phyloP scores from a whole-genome alignment of 2,329 filamentous ascomycete genomes.

The Pseudogymnoascus sp. region DNA sequence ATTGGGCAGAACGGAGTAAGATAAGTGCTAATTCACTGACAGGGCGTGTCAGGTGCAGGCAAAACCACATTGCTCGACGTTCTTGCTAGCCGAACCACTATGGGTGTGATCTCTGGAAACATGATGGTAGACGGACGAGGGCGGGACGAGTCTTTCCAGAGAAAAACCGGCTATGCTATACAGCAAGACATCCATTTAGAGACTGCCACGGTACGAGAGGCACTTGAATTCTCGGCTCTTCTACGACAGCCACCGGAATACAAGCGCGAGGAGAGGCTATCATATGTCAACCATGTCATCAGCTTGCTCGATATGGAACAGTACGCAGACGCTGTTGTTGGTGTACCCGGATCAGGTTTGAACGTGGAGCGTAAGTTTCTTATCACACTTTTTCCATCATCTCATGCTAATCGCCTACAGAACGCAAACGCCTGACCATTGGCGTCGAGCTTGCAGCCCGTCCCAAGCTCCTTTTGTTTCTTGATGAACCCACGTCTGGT shows the following conservation, averaged over 20 bases:
- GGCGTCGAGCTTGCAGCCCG: constrained; percentile 49
- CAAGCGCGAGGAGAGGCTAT: constrained; percentile 66
- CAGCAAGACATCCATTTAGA: constrained; percentile 84
- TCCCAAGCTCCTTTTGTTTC: constrained; percentile 49
- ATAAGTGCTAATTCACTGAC: background rate
- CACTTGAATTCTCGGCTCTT: constrained; percentile 77
- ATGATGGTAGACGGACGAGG: constrained; percentile 60
- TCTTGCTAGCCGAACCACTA: constrained; percentile 74
- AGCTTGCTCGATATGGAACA: constrained; percentile 56
- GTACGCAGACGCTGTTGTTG: constrained; percentile 57
- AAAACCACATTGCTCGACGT: constrained; percentile 84
- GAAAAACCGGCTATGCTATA: constrained; percentile 67
- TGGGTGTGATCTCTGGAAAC: constrained; percentile 79
- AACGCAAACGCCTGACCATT: constrained; percentile 53
- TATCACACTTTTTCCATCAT: background rate
- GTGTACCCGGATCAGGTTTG: constrained; percentile 50
- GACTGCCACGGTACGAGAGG: constrained; percentile 79
- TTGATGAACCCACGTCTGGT: constrained; percentile 53
- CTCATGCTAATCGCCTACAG: background rate
- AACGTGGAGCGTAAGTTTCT: constrained; percentile 42
- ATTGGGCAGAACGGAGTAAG: background rate
- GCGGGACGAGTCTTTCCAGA: constrained; percentile 75
- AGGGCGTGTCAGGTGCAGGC: constrained; percentile 53
- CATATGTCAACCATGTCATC: constrained; percentile 70
- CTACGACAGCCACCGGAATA: constrained; percentile 73